A percentile compares a stretch with the other conserved stretches of the same genome.
These are phyloP conservation scores for Areca catechu DNA, from an alignment of 176 grass and related monocot species.

Conservation along the genomic window DNA sequence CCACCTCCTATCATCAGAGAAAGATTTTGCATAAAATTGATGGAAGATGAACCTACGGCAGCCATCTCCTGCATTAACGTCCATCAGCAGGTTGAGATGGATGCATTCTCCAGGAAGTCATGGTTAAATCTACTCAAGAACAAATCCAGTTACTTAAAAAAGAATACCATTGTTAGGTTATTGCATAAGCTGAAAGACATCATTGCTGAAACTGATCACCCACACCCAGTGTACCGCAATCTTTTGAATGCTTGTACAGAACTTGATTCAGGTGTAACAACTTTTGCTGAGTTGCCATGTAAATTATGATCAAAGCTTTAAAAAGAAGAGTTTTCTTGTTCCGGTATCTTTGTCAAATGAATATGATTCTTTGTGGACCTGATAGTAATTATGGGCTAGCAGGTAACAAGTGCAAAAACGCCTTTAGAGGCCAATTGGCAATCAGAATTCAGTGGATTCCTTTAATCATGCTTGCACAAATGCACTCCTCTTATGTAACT, in stretches of 20 bases:
- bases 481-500: too few species aligned
- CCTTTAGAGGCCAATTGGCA: too few species aligned
- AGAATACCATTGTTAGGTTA: conserved; percentile 37
- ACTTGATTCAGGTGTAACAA: conserved; percentile 27
- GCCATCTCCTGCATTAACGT: conserved; percentile 47
- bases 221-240: conserved; percentile 38
- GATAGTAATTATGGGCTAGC: too few species aligned
- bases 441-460: too few species aligned
- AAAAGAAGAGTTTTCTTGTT: too few species aligned
- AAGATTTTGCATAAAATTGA: conserved; percentile 80
- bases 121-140: conserved; percentile 61
- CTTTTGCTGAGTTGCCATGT: too few species aligned
- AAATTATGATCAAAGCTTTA: too few species aligned
- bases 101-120: conserved; percentile 36
- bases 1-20: conserved; percentile 74
- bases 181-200: conserved; percentile 33
- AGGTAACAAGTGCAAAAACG: too few species aligned
- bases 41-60: conserved; percentile 35
- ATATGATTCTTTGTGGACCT: too few species aligned
- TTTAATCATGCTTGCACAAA: too few species aligned
- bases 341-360: too few species aligned
- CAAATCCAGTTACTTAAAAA: conserved; percentile 33
- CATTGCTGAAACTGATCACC: conserved; percentile 18
- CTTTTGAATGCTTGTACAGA: conserved; percentile 48
- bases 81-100: conserved; percentile 49